Conservation (phyloP, 768 basidiomycete species). For the Paxillus involutus region DNA sequence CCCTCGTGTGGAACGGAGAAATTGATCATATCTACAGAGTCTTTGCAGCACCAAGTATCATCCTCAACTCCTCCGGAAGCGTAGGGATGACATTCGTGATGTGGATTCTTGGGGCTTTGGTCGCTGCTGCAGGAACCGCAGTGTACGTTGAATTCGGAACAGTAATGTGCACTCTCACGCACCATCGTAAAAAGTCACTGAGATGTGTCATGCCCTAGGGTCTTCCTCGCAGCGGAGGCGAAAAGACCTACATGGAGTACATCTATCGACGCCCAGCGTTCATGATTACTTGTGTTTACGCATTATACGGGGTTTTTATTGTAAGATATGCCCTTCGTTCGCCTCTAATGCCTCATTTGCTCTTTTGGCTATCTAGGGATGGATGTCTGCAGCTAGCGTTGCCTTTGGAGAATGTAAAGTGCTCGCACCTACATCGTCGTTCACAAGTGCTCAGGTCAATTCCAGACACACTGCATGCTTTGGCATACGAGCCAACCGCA, state of each 20-base stretch:
- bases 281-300: slow-evolving; percentile 56
- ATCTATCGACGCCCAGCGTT: slow-evolving; percentile 63
- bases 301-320: slow-evolving; percentile 52
- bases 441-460: neutral
- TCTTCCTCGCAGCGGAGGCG: slow-evolving; percentile 68
- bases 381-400: slow-evolving; percentile 55
- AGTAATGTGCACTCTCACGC: slow-evolving; percentile 33
- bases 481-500: slow-evolving; percentile 44
- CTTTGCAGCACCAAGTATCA: slow-evolving; percentile 69
- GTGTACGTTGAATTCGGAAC: slow-evolving; percentile 82
- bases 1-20: neutral
- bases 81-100: slow-evolving; percentile 66
- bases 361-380: slow-evolving; percentile 40
- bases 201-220: slow-evolving; percentile 38
- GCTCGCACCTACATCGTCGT: neutral
- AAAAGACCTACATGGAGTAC: slow-evolving; percentile 76
- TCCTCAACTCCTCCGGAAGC: slow-evolving; percentile 68
- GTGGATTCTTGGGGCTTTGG: slow-evolving; percentile 68
- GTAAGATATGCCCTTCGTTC: slow-evolving; percentile 36
- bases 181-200: neutral
- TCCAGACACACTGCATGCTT: slow-evolving; percentile 60
- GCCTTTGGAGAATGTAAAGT: slow-evolving; percentile 72
- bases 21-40: slow-evolving; percentile 43
- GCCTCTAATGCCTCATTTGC: neutral
- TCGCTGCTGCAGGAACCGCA: slow-evolving; percentile 65